phyloP scores from a whole-genome alignment of 2,329 filamentous ascomycete genomes.

The Aspergillus brunneoviolaceus region DNA sequence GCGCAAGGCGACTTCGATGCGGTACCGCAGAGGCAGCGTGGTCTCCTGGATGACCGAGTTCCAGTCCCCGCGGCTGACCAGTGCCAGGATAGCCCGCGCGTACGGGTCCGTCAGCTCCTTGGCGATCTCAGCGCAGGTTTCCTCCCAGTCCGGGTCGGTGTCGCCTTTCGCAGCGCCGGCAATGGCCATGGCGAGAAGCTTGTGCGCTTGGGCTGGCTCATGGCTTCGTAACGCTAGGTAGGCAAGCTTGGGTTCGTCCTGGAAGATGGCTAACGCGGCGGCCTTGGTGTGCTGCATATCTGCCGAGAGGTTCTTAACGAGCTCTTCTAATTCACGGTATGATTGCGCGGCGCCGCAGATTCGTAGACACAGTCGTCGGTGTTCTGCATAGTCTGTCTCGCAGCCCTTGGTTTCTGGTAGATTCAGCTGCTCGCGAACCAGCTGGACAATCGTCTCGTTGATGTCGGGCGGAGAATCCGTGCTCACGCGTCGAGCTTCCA shows the following conservation, averaged over 20 bases:
- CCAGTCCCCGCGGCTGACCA: constrained; percentile 62
- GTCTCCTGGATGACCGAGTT: constrained; percentile 56
- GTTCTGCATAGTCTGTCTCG: constrained; percentile 53
- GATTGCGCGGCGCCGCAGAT: constrained; percentile 60
- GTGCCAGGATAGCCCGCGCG: constrained; percentile 60
- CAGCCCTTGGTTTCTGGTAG: constrained; percentile 54
- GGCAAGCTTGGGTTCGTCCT: constrained; percentile 59
- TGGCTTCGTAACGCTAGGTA: constrained; percentile 56
- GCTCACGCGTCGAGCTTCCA: constrained; percentile 32
- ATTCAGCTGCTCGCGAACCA: constrained; percentile 50
- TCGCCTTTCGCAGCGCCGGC: constrained; percentile 46
- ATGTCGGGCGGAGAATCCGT: constrained; percentile 29
- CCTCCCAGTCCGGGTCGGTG: constrained; percentile 58
- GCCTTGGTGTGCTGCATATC: constrained; percentile 61
- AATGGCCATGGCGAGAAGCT: constrained; percentile 56
- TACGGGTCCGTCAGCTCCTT: constrained; percentile 63
- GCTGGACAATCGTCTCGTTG: constrained; percentile 47
- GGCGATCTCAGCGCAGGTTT: constrained; percentile 62
- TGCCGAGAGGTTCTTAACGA: constrained; percentile 53
- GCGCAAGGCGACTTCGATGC: constrained; percentile 61
- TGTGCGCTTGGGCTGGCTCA: constrained; percentile 54
- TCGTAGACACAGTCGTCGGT: constrained; percentile 60
- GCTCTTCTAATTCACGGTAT: constrained; percentile 48
- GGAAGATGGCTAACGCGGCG: constrained; percentile 61
- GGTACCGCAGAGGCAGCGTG: constrained; percentile 59